phyloP scores from a whole-genome alignment of 805 yeast genomes.

The Kodamaea lidongshanica region DNA sequence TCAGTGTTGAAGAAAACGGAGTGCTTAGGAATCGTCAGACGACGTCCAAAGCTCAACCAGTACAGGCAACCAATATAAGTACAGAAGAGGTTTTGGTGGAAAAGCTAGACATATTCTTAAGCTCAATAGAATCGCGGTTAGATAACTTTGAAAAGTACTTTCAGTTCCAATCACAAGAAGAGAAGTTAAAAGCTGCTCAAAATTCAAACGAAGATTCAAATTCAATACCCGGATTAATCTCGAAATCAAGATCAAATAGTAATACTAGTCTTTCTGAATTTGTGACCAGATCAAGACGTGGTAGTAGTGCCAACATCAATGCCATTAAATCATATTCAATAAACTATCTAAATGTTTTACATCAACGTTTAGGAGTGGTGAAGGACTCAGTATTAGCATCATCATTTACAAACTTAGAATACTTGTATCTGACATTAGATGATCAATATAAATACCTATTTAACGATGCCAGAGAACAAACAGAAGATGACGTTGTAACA shows the following conservation, averaged over 20 bases:
- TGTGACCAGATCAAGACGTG: neutral
- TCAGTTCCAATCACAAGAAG: slow-evolving; percentile 20
- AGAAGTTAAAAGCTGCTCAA: slow-evolving; percentile 4
- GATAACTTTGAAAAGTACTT: slow-evolving; percentile 37
- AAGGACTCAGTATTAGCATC: slow-evolving; percentile 32
- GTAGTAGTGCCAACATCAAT: slow-evolving; percentile 19
- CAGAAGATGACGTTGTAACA: slow-evolving; percentile 9
- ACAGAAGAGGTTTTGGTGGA: slow-evolving; percentile 38
- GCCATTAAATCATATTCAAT: slow-evolving; percentile 28
- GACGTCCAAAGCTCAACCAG: neutral
- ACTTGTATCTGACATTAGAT: slow-evolving; percentile 32
- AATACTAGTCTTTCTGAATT: neutral
- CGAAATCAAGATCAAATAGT: neutral
- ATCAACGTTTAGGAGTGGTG: slow-evolving; percentile 29
- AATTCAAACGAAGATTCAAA: slow-evolving; percentile 1
- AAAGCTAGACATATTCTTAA: slow-evolving; percentile 33
- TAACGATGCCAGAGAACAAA: slow-evolving; percentile 10
- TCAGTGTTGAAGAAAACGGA: no score
- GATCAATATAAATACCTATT: slow-evolving; percentile 37
- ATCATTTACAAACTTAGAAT: slow-evolving; percentile 35
- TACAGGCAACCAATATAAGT: slow-evolving; percentile 6
- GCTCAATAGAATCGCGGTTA: slow-evolving; percentile 37
- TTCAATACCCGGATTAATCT: slow-evolving; percentile 2
- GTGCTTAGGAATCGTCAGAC: neutral
- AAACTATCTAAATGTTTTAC: slow-evolving; percentile 27